Evolutionary conservation across 2,329 filamentous ascomycete species (phyloP).

Genomic region (Cladosporium sp.): DNA sequence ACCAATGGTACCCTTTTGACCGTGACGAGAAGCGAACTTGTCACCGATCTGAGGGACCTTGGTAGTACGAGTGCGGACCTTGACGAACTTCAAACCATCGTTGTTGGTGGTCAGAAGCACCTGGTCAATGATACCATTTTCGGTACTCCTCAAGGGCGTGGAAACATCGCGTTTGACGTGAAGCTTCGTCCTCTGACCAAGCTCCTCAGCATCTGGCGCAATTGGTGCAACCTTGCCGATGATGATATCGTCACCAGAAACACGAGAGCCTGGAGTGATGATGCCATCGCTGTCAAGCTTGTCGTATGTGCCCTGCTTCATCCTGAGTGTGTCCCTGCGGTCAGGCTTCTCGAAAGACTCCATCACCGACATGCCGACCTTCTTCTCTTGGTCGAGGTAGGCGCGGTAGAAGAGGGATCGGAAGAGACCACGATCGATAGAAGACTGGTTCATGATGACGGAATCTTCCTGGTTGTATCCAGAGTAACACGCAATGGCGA

Average conservation of each 20-base stretch:
- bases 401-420: conserved; percentile 96
- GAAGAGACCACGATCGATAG: conserved; percentile 96
- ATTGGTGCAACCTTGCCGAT: conserved; percentile 98
- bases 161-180: conserved; percentile 96
- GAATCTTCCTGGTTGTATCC: conserved; percentile 99
- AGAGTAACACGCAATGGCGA: conserved; percentile 95
- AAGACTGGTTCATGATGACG: conserved; percentile 99
- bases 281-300: conserved; percentile 97
- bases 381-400: conserved; percentile 96
- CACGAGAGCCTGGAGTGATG: conserved; percentile 87
- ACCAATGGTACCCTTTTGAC: conserved; percentile 98
- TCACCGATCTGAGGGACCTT: conserved; percentile 99
- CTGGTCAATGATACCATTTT: conserved; percentile 93
- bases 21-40: conserved; percentile 98
- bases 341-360: conserved; percentile 96
- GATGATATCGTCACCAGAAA: conserved; percentile 97
- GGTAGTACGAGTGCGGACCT: conserved; percentile 94
- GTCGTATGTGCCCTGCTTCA: conserved; percentile 72
- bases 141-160: conserved; percentile 89
- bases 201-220: conserved; percentile 86
- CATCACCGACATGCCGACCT: conserved; percentile 87
- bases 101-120: conserved; percentile 93
- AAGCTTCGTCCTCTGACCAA: conserved; percentile 85
- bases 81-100: conserved; percentile 93
- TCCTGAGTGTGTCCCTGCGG: conserved; percentile 79